Base-by-base conservation (phyloP, 352 stramenopile genomes). In the Phytophthora kernoviae region DNA sequence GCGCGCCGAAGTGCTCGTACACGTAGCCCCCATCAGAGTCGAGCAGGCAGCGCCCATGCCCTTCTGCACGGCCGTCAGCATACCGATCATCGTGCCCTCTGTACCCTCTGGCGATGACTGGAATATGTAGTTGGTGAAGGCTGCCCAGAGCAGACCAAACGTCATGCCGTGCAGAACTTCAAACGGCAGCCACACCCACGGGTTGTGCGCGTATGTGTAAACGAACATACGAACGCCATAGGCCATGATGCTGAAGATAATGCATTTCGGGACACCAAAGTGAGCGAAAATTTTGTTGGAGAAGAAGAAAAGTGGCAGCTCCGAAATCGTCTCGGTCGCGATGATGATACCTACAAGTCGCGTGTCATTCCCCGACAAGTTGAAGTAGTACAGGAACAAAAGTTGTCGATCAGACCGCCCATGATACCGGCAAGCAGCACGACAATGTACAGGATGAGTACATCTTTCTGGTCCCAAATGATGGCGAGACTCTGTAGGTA, bases 121-220 rank as follows among this genome's bases (percentile, higher is more conserved):
- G 61, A 88, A 92, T 1, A 90, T 64, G 66, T 92, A 92, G 65
- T 92, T 87, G 53, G 83, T 90, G 66, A 86, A 86, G 22, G 81
- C 79, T 14, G 83, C 83, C 83, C 83, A 92, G 17, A 85, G 67
- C 24, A 92, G 52, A 1, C 81, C 81, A 52, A 83, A 93, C 22
- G 83, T 91, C 59, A 85, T 68, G 24, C 83, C 83, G 53, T 93
- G 83, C 61, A 90, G 68, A 14, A 62, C 55, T 52, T 93, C 83
- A 33, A 90, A 73, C 4, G 83, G 83, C 43, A 93, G 58, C 40
- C 70, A 76, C 41, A 67, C 40, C 83, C 83, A 93, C 50, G 83
- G 73, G 58, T 88, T 87, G 20, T 76, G 55, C 41, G 87, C 76
- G 39, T 85, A 68, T 21, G 73, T 76, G 75, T 92, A 92, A 30